Base-by-base conservation (phyloP, 2,329 filamentous ascomycete species). In the Tolypocladium nubicola region DNA sequence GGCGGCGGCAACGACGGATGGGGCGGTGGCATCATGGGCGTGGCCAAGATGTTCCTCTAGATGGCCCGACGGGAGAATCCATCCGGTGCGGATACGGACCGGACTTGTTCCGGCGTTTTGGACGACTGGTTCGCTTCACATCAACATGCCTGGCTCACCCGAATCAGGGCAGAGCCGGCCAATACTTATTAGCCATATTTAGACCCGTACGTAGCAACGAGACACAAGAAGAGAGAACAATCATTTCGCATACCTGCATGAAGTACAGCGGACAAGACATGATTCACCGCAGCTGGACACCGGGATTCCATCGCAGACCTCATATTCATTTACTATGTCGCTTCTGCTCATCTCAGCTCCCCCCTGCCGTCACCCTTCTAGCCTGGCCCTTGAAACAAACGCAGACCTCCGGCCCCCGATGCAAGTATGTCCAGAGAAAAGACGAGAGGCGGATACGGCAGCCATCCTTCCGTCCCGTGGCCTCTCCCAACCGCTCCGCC, bases 11-110 rank as follows among this genome's bases (percentile, higher is more conserved):
- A 64, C 26, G 67, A 68, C 43, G 66, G 69, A 30, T 71, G 75
- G 60, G 65, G 69, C 7, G 68, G 69, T 4, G 68, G 73, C 4
- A 66, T 77, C 56, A 66, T 66, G 49, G 67, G 67, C 39, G 67
- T 77, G 52, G 72, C 73, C 54, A 76, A 73, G 64, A 72, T 75
- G 63, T 78, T 77, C 62, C 47, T 50, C 21, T 50, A 50, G 47
- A 7, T 50, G 47, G 19, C 30, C 30, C 6, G 47, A 11, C 26
- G 7, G 16, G 26, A 30, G 23, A 47, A 19, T 30, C 14, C 43
- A 47, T 30, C 43, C 23, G 9, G 43, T 14, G 8, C 45, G 14
- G 26, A 19, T 6, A 9, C 4, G 14, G 10, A 26, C 14, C 13
- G 14, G 45, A 16, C 26, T 33, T 14, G 6, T 3, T n/a, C 14